Conservation (phyloP, 1,284 basidiomycete genomes). For the Boletus mariae region DNA sequence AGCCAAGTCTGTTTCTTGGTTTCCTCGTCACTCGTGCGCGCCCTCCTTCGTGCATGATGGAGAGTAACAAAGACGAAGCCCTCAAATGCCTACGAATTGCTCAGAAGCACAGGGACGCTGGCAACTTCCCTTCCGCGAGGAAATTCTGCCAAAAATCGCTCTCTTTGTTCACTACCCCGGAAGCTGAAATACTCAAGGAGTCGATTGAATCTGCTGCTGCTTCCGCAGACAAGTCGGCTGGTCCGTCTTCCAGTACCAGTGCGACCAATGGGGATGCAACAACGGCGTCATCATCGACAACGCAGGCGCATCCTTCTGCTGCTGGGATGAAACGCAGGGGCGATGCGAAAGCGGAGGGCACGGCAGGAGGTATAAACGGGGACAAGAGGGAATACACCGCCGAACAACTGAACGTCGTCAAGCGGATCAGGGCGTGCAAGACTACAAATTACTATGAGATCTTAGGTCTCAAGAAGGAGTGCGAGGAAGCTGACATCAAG, state of each 20-base stretch:
- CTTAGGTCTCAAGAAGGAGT: constrained; percentile 77
- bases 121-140: constrained; percentile 74
- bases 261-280: constrained; percentile 29
- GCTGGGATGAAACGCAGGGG: constrained; percentile 59
- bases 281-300: constrained; percentile 42
- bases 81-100: constrained; percentile 77
- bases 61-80: constrained; percentile 89
- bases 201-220: constrained; percentile 55
- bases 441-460: constrained; percentile 95
- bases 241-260: constrained; percentile 29
- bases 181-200: constrained; percentile 68
- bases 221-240: constrained; percentile 35
- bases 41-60: constrained; percentile 47
- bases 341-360: constrained; percentile 39
- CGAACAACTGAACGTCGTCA: constrained; percentile 85
- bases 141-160: constrained; percentile 92
- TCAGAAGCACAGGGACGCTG: constrained; percentile 66
- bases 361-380: constrained; percentile 51
- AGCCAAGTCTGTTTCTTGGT: neutral
- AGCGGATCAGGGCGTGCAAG: constrained; percentile 82
- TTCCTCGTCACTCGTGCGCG: constrained; percentile 8
- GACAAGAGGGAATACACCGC: constrained; percentile 84
- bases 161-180: constrained; percentile 77
- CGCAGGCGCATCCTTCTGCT: constrained; percentile 67
- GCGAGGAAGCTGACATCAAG: constrained; percentile 90